Evolutionary conservation across 805 yeast genomes (phyloP), one percentile per base, ranked within the genome.

Genomic region (Yarrowia bubula): DNA sequence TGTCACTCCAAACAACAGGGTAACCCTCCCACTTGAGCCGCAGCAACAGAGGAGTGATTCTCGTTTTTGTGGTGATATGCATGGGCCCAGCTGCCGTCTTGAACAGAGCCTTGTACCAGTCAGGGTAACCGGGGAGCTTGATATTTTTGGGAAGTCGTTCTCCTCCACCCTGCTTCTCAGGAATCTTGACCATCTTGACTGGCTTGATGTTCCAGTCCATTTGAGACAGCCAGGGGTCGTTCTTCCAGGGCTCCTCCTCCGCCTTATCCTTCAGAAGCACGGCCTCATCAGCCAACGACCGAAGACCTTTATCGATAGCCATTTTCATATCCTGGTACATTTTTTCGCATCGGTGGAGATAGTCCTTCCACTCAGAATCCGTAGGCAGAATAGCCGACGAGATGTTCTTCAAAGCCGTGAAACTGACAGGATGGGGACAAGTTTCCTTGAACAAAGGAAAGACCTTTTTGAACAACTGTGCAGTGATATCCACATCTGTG

Each of bases 371-470:
- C 13, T 77, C 70, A 13, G 81, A 75, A 15, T 88, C 84, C 0
- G 96, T 87, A 1, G 99, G 97, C 44, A 96, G 76, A 57, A 92
- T 84, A 50, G 89, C 83, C 18, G 87, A 81, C 9, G 92, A 86
- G 71, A 95, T 78, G 65, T 85, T 87, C 69, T 88, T 80, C 50
- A 95, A 77, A 1, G 97, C 97, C 0, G 95, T 92, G 77, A 92
- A 88, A 14, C 96, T 89, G 1, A 93, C 96, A 0, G 99, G 98
- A 75, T 95, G 99, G 0, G 99, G 97, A 48, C 92, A 85, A 60
- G 84, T 82, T 37, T 78, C 71, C 32, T 83, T 74, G 71, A 90
- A 95, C 39, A 78, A 76, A 1, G 97, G 97, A 37, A 86, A 84
- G 0, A 92, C 83, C 66, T 84, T 84, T 66, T 81, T 78, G 68